Conservation (phyloP, 2,329 filamentous ascomycete species). For the Fusarium sp. region DNA sequence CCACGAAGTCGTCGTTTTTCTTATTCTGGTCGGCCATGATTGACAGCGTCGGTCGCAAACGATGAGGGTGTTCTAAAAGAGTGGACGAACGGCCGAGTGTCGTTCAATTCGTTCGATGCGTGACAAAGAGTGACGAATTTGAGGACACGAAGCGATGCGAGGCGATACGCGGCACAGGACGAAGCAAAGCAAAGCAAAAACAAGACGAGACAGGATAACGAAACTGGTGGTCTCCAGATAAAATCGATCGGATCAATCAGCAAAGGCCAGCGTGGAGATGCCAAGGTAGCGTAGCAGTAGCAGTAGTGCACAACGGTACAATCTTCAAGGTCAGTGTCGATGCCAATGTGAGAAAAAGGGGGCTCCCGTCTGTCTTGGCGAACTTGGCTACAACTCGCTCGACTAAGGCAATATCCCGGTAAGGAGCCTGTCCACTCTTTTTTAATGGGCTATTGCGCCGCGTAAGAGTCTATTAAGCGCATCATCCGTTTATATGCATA, state of each 20-base stretch:
- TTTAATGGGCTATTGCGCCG: conserved; percentile 3
- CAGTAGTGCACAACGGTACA: background rate
- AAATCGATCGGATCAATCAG: conserved; percentile 36
- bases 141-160: conserved; percentile 16
- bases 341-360: conserved; percentile 24
- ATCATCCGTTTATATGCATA: background rate
- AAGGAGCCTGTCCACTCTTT: conserved; percentile 20
- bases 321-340: conserved; percentile 6
- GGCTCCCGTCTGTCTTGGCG: conserved; percentile 27
- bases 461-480: conserved; percentile 28
- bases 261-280: conserved; percentile 34
- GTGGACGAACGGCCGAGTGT: conserved; percentile 45
- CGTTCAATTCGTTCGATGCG: conserved; percentile 35
- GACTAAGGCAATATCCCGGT: conserved; percentile 30
- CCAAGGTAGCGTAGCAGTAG: conserved; percentile 15
- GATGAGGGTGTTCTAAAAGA: conserved; percentile 30
- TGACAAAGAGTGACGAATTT: conserved; percentile 21
- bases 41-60: conserved; percentile 19
- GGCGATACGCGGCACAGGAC: conserved; percentile 4
- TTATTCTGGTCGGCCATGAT: conserved; percentile 43
- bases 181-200: background rate
- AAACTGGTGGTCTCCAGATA: conserved; percentile 21
- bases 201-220: conserved; percentile 9
- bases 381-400: conserved; percentile 24
- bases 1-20: conserved; percentile 46